Base-by-base conservation (phyloP, 345 rosid genomes). In the Psidium guajava region DNA sequence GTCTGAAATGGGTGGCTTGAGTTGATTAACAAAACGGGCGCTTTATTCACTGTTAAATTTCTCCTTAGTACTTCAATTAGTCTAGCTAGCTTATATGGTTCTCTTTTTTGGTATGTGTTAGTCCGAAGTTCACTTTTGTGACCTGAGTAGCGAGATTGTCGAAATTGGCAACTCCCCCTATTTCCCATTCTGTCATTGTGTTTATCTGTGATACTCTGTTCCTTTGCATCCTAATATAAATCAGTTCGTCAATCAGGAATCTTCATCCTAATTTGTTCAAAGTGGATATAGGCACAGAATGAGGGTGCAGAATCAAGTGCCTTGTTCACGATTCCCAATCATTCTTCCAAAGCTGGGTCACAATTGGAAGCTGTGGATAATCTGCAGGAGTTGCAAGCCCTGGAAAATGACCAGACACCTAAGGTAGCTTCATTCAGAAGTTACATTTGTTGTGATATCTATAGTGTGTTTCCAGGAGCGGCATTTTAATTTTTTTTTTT, bases 351-450 rank as follows among this genome's bases (percentile, higher is more conserved):
- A 8, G 77, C 32, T 8, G 77, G 77, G 77, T 32, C 77, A 69
- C 77, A 69, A 69, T 69, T 69, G 77, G 77, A 69, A 69, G 77
- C 47, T 69, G 77, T 69, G 77, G 77, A 32, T 69, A 32, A 32
- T n/a, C 28, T 13, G 18, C 81, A 85, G 56, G 86, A 86, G 27
- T 21, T 85, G 12, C 47, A 82, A 22, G 84, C 51, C 21, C 59
- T 82, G 21, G 87, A 64, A 69, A 84, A 85, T 87, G 89, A 85
- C 53, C 57, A 13, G 42, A 40, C 86, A 10, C 89, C 89, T 49
- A 90, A 88, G 91, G 91, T 89, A 28, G 84, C 40, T 61, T 51
- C 52, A 49, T 50, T 59, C 18, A 83, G 16, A 61, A 82, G 50
- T 81, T 36, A 11, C 24, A 44, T 56, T 27, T 44, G 42, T 47